phyloP scores from a whole-genome alignment of 2,329 filamentous ascomycete genomes.

The Camptophora hylomeconis region DNA sequence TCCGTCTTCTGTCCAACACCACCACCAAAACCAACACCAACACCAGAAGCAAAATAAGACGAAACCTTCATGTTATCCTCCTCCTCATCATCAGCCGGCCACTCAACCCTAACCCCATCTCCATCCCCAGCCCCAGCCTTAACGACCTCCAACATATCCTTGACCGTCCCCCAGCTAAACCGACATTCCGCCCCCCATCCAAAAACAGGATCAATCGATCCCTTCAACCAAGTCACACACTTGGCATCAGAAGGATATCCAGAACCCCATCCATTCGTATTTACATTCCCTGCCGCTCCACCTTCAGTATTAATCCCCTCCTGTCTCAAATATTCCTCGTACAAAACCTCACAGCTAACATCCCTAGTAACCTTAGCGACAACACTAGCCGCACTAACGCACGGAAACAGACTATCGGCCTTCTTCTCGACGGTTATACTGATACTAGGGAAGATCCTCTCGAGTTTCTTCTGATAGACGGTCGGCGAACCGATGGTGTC shows the following conservation, averaged over 20 bases:
- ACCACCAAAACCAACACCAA: conserved; percentile 11
- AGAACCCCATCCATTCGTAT: conserved; percentile 60
- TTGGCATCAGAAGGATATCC: conserved; percentile 83
- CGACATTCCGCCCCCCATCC: conserved; percentile 89
- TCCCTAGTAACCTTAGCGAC: conserved; percentile 95
- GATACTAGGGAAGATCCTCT: conserved; percentile 67
- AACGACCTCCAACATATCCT: conserved; percentile 73
- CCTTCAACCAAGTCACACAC: conserved; percentile 68
- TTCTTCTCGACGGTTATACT: conserved; percentile 74
- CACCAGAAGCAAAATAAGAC: conserved; percentile 48
- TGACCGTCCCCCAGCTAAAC: conserved; percentile 92
- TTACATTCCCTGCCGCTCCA: conserved; percentile 19
- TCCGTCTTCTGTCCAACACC: conserved; percentile 32
- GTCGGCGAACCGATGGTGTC: conserved; percentile 82
- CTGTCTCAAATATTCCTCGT: conserved; percentile 38
- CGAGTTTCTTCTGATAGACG: conserved; percentile 71
- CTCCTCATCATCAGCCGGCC: conserved; percentile 63
- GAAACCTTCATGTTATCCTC: conserved; percentile 56
- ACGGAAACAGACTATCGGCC: conserved; percentile 83
- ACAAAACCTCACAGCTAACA: conserved; percentile 70
- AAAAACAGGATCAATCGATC: conserved; percentile 83
- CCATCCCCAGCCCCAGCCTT: conserved; percentile 36
- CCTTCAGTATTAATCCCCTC: conserved; percentile 14
- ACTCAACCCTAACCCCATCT: conserved; percentile 58
- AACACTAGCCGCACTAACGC: conserved; percentile 84